Evolutionary conservation across 2,329 filamentous ascomycete genomes (phyloP), one percentile per base, ranked within the genome.

Genomic region (Knoxdaviesia capensis): DNA sequence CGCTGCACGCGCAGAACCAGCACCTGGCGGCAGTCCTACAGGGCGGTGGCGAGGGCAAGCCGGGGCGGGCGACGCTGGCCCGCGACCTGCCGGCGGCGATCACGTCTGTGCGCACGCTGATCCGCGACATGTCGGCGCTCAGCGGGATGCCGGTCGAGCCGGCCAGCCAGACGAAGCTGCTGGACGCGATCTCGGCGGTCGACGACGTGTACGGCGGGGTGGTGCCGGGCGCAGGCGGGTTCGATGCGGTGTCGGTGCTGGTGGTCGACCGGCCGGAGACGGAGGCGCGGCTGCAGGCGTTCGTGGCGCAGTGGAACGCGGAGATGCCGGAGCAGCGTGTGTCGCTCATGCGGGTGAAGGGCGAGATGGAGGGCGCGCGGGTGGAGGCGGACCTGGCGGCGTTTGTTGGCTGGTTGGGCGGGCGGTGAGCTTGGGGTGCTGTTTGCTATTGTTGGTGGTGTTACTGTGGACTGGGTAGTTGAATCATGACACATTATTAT

Each of bases 161-260:
- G 0, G 66, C 66, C 36, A 77, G 80, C 49, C 90, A 98, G 66
- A 94, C 85, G 2, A 71, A 74, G 53, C 64, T 98, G 45, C 62
- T 98, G 34, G 81, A 98, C 59, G 81, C 76, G 7, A 68, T 88
- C 44, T 71, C 61, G n/a, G 53, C 50, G 4, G 62, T 94, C 1
- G 69, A 80, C 0, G 90, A 88, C 5, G 86, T 96, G 3, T 73
- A 87, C 48, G 87, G 86, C 1, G 90, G 87, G 0, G 85, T 96
- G 0, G 90, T 94, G 0, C 90, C 90, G 0, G 90, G 90, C 0
- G 90, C 90, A 0, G 90, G 90, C 7, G 90, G 90, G 0, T 94
- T 82, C 53, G 90, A 98, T 63, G 90, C 90, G 1, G 69, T 94
- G 43, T 81, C 80, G 1, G 57, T 98, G 46, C 58, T 98, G 45